These are phyloP conservation scores for Penicillium sp. DNA, from an alignment of 2,329 filamentous ascomycete genomes.

Conservation along the genomic window DNA sequence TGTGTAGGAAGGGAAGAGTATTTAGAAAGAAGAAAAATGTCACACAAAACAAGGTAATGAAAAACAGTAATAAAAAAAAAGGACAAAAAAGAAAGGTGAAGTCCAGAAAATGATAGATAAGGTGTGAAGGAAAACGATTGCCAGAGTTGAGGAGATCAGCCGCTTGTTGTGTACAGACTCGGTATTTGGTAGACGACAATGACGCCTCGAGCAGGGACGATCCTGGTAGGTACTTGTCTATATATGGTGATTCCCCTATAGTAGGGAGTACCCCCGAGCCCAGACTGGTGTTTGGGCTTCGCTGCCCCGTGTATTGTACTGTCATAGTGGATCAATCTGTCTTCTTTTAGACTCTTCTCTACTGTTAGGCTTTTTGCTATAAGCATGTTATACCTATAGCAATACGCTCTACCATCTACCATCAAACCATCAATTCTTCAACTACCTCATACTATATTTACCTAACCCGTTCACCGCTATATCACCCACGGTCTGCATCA, in stretches of 20 bases:
- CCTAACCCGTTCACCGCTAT: constrained; percentile 6
- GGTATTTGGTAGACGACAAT: constrained; percentile 11
- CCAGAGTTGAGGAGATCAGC: constrained; percentile 16
- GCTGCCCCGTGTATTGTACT: constrained; percentile 5
- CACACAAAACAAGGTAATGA: not conserved
- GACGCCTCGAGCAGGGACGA: constrained; percentile 12
- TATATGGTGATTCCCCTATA: not conserved
- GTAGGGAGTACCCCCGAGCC: constrained; percentile 1
- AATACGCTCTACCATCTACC: too few species aligned
- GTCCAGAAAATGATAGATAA: constrained; percentile 20
- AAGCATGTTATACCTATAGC: too few species aligned
- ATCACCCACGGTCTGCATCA: constrained; percentile 9
- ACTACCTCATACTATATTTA: not conserved
- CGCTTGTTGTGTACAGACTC: constrained; percentile 6
- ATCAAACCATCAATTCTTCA: not conserved
- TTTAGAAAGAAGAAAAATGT: constrained; percentile 2
- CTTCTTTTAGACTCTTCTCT: constrained; percentile 18
- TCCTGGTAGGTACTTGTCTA: constrained; percentile 1
- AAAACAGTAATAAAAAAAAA: constrained; percentile 8
- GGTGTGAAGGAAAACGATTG: constrained; percentile 16
- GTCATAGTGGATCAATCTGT: constrained; percentile 19
- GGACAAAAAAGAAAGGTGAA: constrained; percentile 6
- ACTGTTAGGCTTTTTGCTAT: not conserved
- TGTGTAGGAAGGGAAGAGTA: constrained; percentile 1
- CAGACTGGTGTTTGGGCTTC: constrained; percentile 2